Evolutionary conservation across 495 filamentous ascomycete species (phyloP).

Genomic region (Penicillium daleae): DNA sequence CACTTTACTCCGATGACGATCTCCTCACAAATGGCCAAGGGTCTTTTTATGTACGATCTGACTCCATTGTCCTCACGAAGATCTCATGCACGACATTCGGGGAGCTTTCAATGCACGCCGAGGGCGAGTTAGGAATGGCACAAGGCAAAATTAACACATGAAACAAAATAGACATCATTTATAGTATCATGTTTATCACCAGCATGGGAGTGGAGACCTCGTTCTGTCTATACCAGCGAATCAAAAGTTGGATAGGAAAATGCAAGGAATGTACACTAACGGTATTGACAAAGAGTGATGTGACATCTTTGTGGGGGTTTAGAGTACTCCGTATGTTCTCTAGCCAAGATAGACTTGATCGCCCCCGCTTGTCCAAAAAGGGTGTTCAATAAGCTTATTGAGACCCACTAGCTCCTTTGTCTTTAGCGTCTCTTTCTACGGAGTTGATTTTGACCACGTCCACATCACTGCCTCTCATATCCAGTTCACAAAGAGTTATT

Average conservation of each 20-base stretch:
- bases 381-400: constrained; percentile 6
- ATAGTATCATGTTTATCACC: background rate
- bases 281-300: background rate
- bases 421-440: too few species aligned
- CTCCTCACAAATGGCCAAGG: background rate
- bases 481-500: background rate
- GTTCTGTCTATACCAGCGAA: background rate
- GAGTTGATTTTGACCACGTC: too few species aligned
- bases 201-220: background rate
- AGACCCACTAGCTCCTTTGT: background rate
- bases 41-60: background rate
- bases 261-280: background rate
- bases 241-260: background rate
- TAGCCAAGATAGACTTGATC: background rate
- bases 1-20: background rate
- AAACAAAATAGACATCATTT: background rate
- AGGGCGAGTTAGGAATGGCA: background rate
- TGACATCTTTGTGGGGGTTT: background rate
- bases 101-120: background rate
- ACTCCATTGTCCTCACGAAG: background rate
- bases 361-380: background rate
- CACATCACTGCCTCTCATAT: too few species aligned
- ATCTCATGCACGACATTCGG: background rate
- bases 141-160: background rate
- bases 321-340: background rate